Percentiles rank a stretch among this genome's conserved stretches.
Conservation (phyloP, 2,329 filamentous ascomycete genomes). For the Mycosphaerelloides madeirae region DNA sequence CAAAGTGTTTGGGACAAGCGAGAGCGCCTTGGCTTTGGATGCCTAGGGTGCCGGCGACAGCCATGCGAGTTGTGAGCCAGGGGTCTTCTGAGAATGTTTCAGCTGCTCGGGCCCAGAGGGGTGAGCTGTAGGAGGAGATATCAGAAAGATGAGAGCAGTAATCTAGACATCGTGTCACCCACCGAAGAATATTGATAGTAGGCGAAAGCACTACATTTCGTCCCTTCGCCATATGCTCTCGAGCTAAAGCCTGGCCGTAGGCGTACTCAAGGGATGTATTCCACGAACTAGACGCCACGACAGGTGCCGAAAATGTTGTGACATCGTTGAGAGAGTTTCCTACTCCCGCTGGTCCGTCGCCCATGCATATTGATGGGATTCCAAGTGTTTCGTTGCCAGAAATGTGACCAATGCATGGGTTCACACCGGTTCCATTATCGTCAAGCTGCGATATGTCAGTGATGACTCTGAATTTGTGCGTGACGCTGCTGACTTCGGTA, state of each 20-base stretch:
- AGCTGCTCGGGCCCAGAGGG: slow-evolving; percentile 5
- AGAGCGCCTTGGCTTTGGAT: slow-evolving; percentile 7
- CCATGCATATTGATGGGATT: slow-evolving; percentile 8
- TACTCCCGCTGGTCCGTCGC: slow-evolving; percentile 6
- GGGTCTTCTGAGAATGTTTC: slow-evolving; percentile 8
- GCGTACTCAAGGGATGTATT: slow-evolving; percentile 3
- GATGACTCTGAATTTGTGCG: background rate
- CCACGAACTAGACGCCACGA: slow-evolving; percentile 7
- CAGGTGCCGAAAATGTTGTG: slow-evolving; percentile 7
- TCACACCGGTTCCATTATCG: slow-evolving; percentile 7
- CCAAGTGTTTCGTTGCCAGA: slow-evolving; percentile 7
- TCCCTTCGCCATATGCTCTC: slow-evolving; percentile 8
- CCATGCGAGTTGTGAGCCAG: slow-evolving; percentile 5
- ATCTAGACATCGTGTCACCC: background rate
- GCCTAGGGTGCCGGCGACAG: background rate
- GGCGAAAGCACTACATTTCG: slow-evolving; percentile 8
- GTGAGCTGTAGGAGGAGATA: background rate
- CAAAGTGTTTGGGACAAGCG: slow-evolving; percentile 6
- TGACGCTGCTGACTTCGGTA: slow-evolving; percentile 1
- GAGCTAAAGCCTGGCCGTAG: slow-evolving; percentile 7
- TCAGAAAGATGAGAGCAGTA: background rate
- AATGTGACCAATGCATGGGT: slow-evolving; percentile 9
- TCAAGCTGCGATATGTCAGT: slow-evolving; percentile 2
- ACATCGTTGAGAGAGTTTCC: slow-evolving; percentile 7
- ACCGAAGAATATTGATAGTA: slow-evolving; percentile 8